Evolutionary conservation across 345 rosid species (phyloP).

Genomic region (Citrus cavaleriei): DNA sequence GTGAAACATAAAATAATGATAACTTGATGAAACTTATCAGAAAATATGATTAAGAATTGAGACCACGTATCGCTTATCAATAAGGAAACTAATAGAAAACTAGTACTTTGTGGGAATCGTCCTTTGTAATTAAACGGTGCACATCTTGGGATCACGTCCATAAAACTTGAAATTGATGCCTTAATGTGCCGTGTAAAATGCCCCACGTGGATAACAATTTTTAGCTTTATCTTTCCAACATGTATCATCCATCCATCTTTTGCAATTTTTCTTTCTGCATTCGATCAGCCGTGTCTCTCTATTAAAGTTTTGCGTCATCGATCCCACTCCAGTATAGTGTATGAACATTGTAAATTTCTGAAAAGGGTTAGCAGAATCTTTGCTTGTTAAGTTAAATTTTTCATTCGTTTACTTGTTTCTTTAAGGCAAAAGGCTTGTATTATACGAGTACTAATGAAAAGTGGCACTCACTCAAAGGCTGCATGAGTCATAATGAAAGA

Average conservation of each 20-base stretch:
- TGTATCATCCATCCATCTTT: slow-evolving; percentile 5
- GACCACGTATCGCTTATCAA: slow-evolving; percentile 21
- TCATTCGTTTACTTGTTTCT: neutral
- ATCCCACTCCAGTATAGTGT: slow-evolving; percentile 11
- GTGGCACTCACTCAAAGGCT: neutral
- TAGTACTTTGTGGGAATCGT: neutral
- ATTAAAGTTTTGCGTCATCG: slow-evolving; percentile 28
- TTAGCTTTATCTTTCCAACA: neutral
- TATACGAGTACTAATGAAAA: neutral
- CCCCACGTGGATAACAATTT: slow-evolving; percentile 14
- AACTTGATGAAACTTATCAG: slow-evolving; percentile 14
- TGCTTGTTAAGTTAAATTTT: neutral
- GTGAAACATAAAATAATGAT: neutral
- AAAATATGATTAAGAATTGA: neutral
- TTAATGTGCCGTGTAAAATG: slow-evolving; percentile 5
- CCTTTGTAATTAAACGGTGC: neutral
- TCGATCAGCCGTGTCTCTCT: slow-evolving; percentile 6
- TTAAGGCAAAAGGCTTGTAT: neutral
- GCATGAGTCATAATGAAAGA: neutral
- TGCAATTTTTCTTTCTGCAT: slow-evolving; percentile 9
- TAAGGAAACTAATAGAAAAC: neutral
- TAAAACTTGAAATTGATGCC: neutral
- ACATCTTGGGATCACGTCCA: neutral
- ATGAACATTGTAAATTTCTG: slow-evolving; percentile 15
- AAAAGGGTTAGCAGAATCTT: slow-evolving; percentile 7